phyloP scores from a whole-genome alignment of 129 eudicot genomes.

The Flaveria ramosissima region DNA sequence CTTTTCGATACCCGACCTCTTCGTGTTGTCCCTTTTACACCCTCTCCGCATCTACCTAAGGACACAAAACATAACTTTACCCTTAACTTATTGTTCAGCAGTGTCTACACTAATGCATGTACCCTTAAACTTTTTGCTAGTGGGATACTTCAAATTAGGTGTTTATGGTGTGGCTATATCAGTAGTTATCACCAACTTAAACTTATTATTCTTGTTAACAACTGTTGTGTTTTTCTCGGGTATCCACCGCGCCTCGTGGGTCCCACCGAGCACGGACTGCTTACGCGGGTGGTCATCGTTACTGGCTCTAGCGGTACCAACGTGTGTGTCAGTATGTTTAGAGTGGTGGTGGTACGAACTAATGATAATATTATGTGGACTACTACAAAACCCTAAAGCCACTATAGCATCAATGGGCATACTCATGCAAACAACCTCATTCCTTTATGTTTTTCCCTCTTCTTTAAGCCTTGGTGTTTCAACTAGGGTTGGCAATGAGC shows the following conservation, averaged over 20 bases:
- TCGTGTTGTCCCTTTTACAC: constrained; percentile 74
- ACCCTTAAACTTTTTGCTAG: constrained; percentile 65
- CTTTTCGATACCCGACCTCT: constrained; percentile 82
- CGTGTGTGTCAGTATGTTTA: constrained; percentile 72
- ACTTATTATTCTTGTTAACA: constrained; percentile 51
- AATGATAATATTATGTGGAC: constrained; percentile 84
- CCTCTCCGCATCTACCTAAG: constrained; percentile 79
- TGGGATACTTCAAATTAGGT: constrained; percentile 64
- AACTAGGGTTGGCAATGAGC: constrained; percentile 82
- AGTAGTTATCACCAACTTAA: constrained; percentile 70
- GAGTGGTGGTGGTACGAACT: constrained; percentile 99
- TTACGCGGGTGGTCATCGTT: constrained; percentile 74
- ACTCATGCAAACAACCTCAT: constrained; percentile 82
- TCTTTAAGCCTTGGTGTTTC: constrained; percentile 87
- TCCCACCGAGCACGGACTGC: constrained; percentile 67
- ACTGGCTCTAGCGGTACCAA: constrained; percentile 63
- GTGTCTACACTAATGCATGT: constrained; percentile 70
- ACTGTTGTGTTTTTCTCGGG: constrained; percentile 61
- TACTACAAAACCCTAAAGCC: constrained; percentile 66
- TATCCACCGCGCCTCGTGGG: constrained; percentile 78
- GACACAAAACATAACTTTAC: constrained; percentile 74
- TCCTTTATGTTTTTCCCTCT: constrained; percentile 83
- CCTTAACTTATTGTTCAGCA: constrained; percentile 68
- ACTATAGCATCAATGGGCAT: constrained; percentile 92
- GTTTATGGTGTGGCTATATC: constrained; percentile 83